Conservation (phyloP, 139 green algal species). For the Trebouxia sp. region DNA sequence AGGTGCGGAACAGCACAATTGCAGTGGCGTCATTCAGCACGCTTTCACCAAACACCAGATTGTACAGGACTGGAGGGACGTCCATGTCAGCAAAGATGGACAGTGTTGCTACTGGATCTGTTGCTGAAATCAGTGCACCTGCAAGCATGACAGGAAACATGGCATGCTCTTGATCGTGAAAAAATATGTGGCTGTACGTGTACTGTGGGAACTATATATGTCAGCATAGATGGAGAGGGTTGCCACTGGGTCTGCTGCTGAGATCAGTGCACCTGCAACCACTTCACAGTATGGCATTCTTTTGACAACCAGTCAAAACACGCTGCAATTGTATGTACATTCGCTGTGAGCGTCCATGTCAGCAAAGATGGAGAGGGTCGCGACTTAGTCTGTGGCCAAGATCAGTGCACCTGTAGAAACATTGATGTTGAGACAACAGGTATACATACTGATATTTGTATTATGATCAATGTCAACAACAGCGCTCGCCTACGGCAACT, state of each 20-base stretch:
- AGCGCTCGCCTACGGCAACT: too few relatives aligned
- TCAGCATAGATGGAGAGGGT: conserved; percentile 60
- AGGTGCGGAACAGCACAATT: conserved; percentile 69
- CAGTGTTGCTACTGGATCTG: conserved; percentile 85
- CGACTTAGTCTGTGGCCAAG: too few relatives aligned
- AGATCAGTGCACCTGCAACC: conserved; percentile 46
- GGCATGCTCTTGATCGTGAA: not conserved
- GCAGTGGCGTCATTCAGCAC: conserved; percentile 88
- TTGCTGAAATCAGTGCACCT: conserved; percentile 63
- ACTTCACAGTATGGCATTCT: too few relatives aligned
- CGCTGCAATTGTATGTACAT: too few relatives aligned
- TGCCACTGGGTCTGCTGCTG: conserved; percentile 85
- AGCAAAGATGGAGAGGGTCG: too few relatives aligned
- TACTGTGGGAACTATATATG: conserved; percentile 45
- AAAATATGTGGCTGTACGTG: conserved; percentile 47
- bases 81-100: conserved; percentile 54
- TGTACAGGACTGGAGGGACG: conserved; percentile 74
- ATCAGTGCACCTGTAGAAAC: too few relatives aligned
- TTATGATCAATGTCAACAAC: too few relatives aligned
- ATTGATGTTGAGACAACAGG: too few relatives aligned
- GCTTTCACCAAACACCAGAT: conserved; percentile 86
- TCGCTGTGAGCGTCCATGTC: too few relatives aligned
- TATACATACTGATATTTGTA: too few relatives aligned
- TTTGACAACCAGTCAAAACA: too few relatives aligned
- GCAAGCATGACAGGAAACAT: too few relatives aligned